Conservation (phyloP, 371 early-diverging fungal genomes). For the Mortierella sp. region DNA sequence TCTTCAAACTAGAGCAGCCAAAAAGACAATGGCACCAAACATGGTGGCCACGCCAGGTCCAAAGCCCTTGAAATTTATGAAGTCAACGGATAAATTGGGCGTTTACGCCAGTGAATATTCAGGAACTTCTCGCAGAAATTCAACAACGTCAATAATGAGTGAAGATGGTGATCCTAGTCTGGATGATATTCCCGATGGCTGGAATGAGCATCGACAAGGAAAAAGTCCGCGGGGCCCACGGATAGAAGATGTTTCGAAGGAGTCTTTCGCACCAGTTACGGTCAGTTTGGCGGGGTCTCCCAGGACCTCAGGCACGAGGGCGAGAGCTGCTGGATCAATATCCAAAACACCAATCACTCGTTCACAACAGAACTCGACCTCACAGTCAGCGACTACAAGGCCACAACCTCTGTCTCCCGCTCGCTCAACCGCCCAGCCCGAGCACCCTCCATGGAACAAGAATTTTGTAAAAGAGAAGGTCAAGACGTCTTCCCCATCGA, state of each 20-base stretch:
- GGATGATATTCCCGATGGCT: conserved; percentile 8
- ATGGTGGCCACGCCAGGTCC: conserved; percentile 3
- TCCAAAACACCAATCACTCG: conserved; percentile 26
- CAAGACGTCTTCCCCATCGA: neutral
- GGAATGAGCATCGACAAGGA: conserved; percentile 2
- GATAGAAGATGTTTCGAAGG: conserved; percentile 12
- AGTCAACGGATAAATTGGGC: conserved; percentile 25
- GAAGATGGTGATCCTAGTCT: conserved; percentile 34
- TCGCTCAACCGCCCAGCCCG: conserved; percentile 10
- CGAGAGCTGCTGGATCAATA: conserved; percentile 20
- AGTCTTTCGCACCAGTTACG: conserved; percentile 26
- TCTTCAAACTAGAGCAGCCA: conserved; percentile 24
- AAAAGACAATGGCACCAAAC: conserved; percentile 6
- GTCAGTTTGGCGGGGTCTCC: neutral
- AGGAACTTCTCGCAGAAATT: conserved; percentile 35
- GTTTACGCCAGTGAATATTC: conserved; percentile 21
- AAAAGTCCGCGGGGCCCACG: neutral
- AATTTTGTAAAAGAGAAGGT: conserved; percentile 19
- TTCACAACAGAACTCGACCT: conserved; percentile 32
- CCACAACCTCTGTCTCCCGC: neutral
- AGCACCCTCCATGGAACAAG: conserved; percentile 33
- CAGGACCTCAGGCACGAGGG: conserved; percentile 7
- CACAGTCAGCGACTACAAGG: conserved; percentile 20
- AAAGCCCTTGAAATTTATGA: conserved; percentile 8
- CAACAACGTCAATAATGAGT: conserved; percentile 34